Evolutionary conservation across 306 rosid genomes (phyloP), one percentile per base, ranked within the genome.

Genomic region (Castanopsis chinensis): DNA sequence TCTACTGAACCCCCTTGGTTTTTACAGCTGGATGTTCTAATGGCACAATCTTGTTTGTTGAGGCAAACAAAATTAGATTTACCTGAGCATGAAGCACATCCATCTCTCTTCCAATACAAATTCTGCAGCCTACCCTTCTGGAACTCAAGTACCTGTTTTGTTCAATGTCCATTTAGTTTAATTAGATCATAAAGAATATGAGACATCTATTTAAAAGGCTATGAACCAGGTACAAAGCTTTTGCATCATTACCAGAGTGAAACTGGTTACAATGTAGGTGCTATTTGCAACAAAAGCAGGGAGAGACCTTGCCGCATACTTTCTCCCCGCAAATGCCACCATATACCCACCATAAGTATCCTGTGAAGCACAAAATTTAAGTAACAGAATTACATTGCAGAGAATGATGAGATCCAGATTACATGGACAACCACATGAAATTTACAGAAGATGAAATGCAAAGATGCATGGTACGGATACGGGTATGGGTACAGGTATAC

Each of bases 301-400:
- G 19, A 49, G 79, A 79, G 96, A 91, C 15, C 89, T 85, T 69
- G 96, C 96, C 30, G 91, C 96, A 55, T 91, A 89, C 56, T 89
- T 91, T 73, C 86, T 51, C 20, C 96, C 96, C 1, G 89, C 89
- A 81, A 91, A 91, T 70, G 89, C 96, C 86, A 91, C 96, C 91
- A 91, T 89, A 73, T 83, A 89, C 27, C 93, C 96, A 33, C 96
- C 96, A 75, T 84, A 79, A 5, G 55, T 13, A 76, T 89, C 96
- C 96, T 91, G 76, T n/a, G 63, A 59, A 77, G 58, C 27, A 41
- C 9, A 41, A 4, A 68, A 71, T 51, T n/a, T 14, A 58, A 21
- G 14, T 21, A 1, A 13, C 23, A 11, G 6, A 59, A 59, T 59
- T 59, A 59, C 23, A 1, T 21, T 59, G 67, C 17, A 59, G 67